A percentile compares a stretch with the other conserved stretches of the same genome.
Conservation (phyloP, 2,329 filamentous ascomycete species). For the Aspergillus arachidicola region DNA sequence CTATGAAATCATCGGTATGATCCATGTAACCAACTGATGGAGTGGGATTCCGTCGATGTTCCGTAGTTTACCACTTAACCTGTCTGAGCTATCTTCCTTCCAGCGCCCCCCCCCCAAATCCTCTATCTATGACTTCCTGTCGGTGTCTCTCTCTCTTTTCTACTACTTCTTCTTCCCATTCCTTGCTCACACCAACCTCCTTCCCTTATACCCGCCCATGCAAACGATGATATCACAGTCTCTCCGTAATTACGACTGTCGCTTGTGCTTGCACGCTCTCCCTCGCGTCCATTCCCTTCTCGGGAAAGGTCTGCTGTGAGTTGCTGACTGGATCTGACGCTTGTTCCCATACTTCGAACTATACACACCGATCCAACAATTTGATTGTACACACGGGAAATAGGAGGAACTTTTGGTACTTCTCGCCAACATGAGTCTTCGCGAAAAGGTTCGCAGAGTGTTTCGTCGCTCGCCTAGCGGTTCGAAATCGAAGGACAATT, state of each 20-base stretch:
- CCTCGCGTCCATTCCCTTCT: slow-evolving; percentile 32
- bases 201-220: slow-evolving; percentile 6
- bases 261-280: slow-evolving; percentile 37
- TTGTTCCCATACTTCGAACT: slow-evolving; percentile 11
- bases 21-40: background rate
- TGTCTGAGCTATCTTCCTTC: slow-evolving; percentile 2
- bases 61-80: slow-evolving; percentile 9
- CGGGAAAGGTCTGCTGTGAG: slow-evolving; percentile 35
- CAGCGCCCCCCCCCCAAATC: background rate
- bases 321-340: slow-evolving; percentile 18
- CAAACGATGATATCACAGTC: slow-evolving; percentile 33
- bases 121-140: slow-evolving; percentile 7
- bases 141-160: slow-evolving; percentile 2
- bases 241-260: slow-evolving; percentile 20
- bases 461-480: slow-evolving; percentile 34
- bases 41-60: slow-evolving; percentile 8
- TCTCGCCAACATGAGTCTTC: slow-evolving; percentile 38
- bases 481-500: slow-evolving; percentile 29
- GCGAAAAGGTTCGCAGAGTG: slow-evolving; percentile 40
- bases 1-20: slow-evolving; percentile 15
- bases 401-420: background rate
- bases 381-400: background rate
- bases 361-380: background rate
- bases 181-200: slow-evolving; percentile 5
- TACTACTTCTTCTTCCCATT: background rate